These are phyloP conservation scores for Coemansia nantahalensis DNA, from an alignment of 192 early-diverging fungal genomes.

Conservation along the genomic window DNA sequence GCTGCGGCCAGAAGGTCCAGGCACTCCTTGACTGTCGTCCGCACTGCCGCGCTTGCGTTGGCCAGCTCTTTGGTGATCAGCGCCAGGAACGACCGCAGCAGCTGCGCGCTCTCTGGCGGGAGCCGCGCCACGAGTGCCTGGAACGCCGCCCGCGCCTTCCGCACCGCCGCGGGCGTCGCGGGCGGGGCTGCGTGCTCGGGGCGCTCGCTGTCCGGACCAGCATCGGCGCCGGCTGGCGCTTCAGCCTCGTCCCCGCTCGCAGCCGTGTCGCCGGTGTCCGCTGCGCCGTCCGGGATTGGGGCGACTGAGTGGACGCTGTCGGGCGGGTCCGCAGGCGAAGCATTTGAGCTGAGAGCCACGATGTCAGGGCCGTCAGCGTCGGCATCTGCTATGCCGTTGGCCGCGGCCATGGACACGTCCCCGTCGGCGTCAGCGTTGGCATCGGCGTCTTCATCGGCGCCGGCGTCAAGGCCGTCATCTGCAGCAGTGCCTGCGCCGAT, in stretches of 20 bases:
- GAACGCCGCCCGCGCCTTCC: constrained; percentile 17
- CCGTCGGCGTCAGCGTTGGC: too few species aligned
- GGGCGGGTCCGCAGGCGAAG: too few species aligned
- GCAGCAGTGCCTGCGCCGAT: too few species aligned
- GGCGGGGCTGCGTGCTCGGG: not conserved
- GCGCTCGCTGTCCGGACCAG: not conserved
- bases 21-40: constrained; percentile 82
- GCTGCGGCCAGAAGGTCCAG: constrained; percentile 79
- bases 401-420: too few species aligned
- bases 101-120: constrained; percentile 31
- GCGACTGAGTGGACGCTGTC: too few species aligned
- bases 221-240: not conserved
- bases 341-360: too few species aligned
- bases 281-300: too few species aligned
- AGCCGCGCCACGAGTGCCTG: constrained; percentile 33
- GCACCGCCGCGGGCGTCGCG: not conserved
- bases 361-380: too few species aligned
- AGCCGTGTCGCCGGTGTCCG: not conserved
- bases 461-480: too few species aligned
- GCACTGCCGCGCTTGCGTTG: constrained; percentile 83
- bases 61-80: constrained; percentile 88
- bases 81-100: constrained; percentile 42
- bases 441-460: too few species aligned
- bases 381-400: too few species aligned
- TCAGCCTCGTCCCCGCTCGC: not conserved